phyloP scores from a whole-genome alignment of 2,329 filamentous ascomycete species.

The Juglanconis oblonga region DNA sequence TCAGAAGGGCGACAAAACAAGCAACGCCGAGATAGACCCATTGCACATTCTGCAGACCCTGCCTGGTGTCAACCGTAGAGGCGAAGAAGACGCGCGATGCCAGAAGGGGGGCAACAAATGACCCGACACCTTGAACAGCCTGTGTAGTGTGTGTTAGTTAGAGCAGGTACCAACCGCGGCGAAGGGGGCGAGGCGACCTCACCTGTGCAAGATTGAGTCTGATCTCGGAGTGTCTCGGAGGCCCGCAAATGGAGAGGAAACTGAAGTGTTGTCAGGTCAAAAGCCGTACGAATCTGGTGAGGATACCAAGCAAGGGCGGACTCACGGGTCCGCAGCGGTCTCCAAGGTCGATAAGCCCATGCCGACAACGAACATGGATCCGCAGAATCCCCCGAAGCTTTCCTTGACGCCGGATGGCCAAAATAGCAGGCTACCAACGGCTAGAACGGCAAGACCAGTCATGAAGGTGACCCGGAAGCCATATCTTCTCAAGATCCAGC shows the following conservation, averaged over 20 bases:
- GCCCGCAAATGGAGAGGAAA: constrained; percentile 51
- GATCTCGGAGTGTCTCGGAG: constrained; percentile 56
- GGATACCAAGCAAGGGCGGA: background rate
- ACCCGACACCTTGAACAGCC: constrained; percentile 56
- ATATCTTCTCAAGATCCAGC: constrained; percentile 58
- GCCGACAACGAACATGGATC: constrained; percentile 47
- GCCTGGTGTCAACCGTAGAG: constrained; percentile 39
- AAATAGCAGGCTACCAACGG: constrained; percentile 54
- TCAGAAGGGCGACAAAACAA: constrained; percentile 54
- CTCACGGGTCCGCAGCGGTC: constrained; percentile 52
- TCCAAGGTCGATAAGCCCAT: constrained; percentile 48
- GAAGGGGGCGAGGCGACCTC: background rate
- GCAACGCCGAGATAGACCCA: constrained; percentile 65
- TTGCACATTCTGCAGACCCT: constrained; percentile 57
- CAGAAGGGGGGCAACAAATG: constrained; percentile 56
- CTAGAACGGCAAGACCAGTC: constrained; percentile 53
- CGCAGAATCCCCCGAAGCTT: constrained; percentile 59
- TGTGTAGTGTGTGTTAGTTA: constrained; percentile 29
- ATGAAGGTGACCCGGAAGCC: constrained; percentile 69
- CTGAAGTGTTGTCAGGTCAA: background rate
- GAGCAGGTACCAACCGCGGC: background rate
- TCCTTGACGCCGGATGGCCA: constrained; percentile 55
- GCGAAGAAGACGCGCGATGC: constrained; percentile 62
- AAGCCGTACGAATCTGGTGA: background rate
- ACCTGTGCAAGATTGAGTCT: constrained; percentile 50